Evolutionary conservation across 306 rosid genomes (phyloP).

Genomic region (Prinsepia uniflora): DNA sequence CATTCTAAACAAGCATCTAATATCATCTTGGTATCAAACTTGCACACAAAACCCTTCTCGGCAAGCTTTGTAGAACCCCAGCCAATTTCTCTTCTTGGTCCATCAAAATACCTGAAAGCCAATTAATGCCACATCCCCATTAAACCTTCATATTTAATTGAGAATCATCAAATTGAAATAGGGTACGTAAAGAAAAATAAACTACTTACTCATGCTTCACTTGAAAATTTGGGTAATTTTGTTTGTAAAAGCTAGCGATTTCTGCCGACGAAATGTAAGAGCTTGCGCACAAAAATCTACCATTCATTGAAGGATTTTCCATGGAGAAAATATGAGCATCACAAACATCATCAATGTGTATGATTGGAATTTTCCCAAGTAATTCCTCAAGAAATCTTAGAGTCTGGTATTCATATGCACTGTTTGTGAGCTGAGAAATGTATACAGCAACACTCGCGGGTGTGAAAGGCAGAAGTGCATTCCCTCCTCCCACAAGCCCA

Average conservation of each 20-base stretch:
- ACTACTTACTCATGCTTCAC: constrained; percentile 40
- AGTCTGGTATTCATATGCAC: not conserved
- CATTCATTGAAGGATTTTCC: constrained; percentile 28
- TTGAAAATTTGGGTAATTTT: constrained; percentile 33
- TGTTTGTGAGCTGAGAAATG: constrained; percentile 26
- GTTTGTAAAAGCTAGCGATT: constrained; percentile 36
- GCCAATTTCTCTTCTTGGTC: constrained; percentile 26
- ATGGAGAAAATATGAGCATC: constrained; percentile 39
- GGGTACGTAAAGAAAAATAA: not conserved
- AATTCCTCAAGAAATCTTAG: constrained; percentile 28
- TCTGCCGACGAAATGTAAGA: constrained; percentile 42
- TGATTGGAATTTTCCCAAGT: constrained; percentile 30
- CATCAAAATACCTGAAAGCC: constrained; percentile 42
- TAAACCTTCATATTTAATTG: not conserved
- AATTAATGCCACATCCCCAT: not conserved
- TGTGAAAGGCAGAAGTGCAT: not conserved
- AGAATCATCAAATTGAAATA: not conserved
- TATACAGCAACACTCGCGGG: not conserved
- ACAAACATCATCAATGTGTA: constrained; percentile 35
- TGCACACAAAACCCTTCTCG: constrained; percentile 44
- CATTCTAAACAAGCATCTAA: constrained; percentile 38
- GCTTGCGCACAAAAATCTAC: constrained; percentile 38
- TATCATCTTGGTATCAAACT: constrained; percentile 36
- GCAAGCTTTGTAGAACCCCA: constrained; percentile 41
- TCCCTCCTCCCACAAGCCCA: constrained; percentile 40